Base-by-base conservation (phyloP, 768 basidiomycete genomes). In the Antrodiella citrinella region DNA sequence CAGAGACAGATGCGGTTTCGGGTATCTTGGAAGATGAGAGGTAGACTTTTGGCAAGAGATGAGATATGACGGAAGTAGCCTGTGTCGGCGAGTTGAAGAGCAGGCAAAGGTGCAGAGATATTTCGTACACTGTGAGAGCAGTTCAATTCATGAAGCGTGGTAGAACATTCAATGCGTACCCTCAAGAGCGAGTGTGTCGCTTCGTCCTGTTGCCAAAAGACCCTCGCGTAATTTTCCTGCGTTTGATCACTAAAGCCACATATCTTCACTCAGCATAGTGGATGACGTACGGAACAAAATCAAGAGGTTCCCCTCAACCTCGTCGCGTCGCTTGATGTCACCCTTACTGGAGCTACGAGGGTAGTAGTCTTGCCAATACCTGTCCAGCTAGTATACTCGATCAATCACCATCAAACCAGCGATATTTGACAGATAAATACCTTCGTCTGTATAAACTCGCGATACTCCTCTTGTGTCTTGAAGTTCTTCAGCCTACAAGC, bases 221-320 rank as follows among this genome's bases (percentile, higher is more conserved):
- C 87, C 87, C 65, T 90, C 87, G 45, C 87, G 73, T 4, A 90
- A 68, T 61, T 89, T 90, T 40, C 86, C 87, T 90, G 50, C 1
- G 49, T 39, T 57, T 10, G n/a, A 25, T 4, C 26, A 40, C 35
- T n/a, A 49, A 26, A 12, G 1, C n/a, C n/a, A n/a, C n/a, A n/a
- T n/a, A n/a, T n/a, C n/a, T n/a, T 3, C 43, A 11, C 47, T 4
- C 23, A 46, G 12, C n/a, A 47, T 15, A 45, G 43, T 18, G 4
- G 40, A 43, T 18, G 4, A 69, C 83, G 63, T 55, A 88, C 87
- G 75, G 56, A 88, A 81, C n/a, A 84, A 59, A 26, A 89, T 87
- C 23, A 87, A 66, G 9, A 86, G 64, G 57, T 88, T 89, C 51
- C 81, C 78, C 60, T 84, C 80, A 5, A 69, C 69, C 40, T 86